phyloP scores from a whole-genome alignment of 257 asterid genomes.

The Ballota nigra region DNA sequence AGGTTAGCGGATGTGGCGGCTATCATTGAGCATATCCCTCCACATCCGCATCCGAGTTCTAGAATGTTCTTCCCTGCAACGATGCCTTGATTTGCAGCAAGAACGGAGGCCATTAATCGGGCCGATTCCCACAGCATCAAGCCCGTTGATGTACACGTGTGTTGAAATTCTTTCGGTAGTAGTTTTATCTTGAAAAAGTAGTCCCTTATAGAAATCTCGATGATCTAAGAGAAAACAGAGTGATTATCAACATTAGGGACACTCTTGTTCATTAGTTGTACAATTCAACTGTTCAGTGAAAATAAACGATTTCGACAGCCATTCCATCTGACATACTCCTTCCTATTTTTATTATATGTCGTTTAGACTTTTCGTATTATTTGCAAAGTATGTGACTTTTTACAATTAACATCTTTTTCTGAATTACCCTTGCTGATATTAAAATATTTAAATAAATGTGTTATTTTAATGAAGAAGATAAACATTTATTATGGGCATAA shows the following conservation, averaged over 20 bases:
- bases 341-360: too few species aligned
- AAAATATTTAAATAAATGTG: too few species aligned
- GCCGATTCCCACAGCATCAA: slow-evolving; percentile 99
- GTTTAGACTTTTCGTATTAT: too few species aligned
- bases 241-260: neutral
- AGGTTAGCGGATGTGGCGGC: slow-evolving; percentile 63
- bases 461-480: too few species aligned
- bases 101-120: slow-evolving; percentile 71
- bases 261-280: neutral
- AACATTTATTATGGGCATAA: too few species aligned
- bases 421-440: too few species aligned
- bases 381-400: too few species aligned
- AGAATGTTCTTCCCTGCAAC: slow-evolving; percentile 64
- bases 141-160: slow-evolving; percentile 92
- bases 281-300: neutral
- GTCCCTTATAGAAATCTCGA: slow-evolving; percentile 46
- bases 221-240: slow-evolving; percentile 35
- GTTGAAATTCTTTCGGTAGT: slow-evolving; percentile 79
- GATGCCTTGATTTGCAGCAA: slow-evolving; percentile 59
- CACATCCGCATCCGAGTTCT: slow-evolving; percentile 89
- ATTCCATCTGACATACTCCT: too few species aligned
- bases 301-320: too few species aligned
- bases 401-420: too few species aligned
- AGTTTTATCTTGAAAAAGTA: slow-evolving; percentile 67
- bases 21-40: slow-evolving; percentile 85